phyloP scores from a whole-genome alignment of 2,329 filamentous ascomycete species.

The Periconia sp. region DNA sequence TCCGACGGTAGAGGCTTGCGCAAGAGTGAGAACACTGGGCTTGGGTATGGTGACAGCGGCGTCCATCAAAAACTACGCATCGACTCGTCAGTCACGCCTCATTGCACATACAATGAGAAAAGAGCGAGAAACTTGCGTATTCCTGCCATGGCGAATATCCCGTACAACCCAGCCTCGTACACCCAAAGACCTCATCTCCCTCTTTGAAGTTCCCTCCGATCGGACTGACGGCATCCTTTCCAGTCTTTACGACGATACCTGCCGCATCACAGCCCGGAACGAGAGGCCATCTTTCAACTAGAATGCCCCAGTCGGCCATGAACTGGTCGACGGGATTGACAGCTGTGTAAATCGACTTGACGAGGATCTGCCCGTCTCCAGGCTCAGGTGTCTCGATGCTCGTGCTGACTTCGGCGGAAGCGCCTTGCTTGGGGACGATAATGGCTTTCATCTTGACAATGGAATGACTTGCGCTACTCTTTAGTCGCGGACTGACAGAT shows the following conservation, averaged over 20 bases:
- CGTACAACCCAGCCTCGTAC: conserved; percentile 32
- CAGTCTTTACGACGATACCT: conserved; percentile 37
- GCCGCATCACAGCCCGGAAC: conserved; percentile 35
- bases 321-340: conserved; percentile 40
- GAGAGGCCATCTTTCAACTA: conserved; percentile 39
- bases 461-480: too few relatives aligned
- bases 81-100: background rate
- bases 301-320: conserved; percentile 29
- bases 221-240: conserved; percentile 26
- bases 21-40: conserved; percentile 32
- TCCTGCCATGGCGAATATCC: conserved; percentile 34
- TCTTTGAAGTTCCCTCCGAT: conserved; percentile 29
- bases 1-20: conserved; percentile 37
- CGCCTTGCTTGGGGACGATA: conserved; percentile 14
- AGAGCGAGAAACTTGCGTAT: conserved; percentile 21
- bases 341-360: conserved; percentile 38
- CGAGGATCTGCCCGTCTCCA: conserved; percentile 33
- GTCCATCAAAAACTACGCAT: conserved; percentile 36
- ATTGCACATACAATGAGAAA: background rate
- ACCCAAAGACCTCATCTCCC: conserved; percentile 40
- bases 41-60: conserved; percentile 34
- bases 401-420: conserved; percentile 10
- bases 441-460: conserved; percentile 27
- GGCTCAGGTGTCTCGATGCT: conserved; percentile 32
- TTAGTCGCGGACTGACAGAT: too few relatives aligned